phyloP scores from a whole-genome alignment of 2,329 filamentous ascomycete species.

The Microsporum audouinii region DNA sequence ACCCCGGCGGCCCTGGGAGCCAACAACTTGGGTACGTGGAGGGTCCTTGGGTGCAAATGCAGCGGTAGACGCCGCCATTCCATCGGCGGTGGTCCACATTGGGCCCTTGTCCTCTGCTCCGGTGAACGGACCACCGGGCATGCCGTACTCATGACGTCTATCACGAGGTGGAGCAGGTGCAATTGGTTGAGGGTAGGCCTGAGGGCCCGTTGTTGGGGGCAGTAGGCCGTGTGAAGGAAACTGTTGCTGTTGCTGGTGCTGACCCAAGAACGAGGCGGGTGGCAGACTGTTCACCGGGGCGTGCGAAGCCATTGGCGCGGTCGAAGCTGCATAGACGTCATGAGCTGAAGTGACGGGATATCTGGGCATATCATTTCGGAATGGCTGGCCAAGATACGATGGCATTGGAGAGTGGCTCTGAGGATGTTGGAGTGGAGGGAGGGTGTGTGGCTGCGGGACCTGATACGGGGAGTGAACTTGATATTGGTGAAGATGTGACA shows the following conservation, averaged over 20 bases:
- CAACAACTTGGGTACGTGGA: constrained; percentile 69
- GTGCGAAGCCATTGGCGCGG: constrained; percentile 34
- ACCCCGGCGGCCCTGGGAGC: constrained; percentile 82
- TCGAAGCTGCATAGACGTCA: constrained; percentile 33
- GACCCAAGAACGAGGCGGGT: constrained; percentile 33
- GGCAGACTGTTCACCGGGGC: constrained; percentile 33
- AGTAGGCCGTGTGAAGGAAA: constrained; percentile 44
- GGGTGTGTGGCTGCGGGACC: constrained; percentile 34
- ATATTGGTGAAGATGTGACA: constrained; percentile 39
- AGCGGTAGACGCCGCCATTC: constrained; percentile 30
- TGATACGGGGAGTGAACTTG: constrained; percentile 36
- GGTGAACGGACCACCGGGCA: constrained; percentile 58
- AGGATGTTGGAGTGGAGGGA: constrained; percentile 38
- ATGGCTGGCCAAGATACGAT: constrained; percentile 32
- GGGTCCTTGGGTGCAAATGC: constrained; percentile 32
- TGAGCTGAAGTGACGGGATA: constrained; percentile 31
- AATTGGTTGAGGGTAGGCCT: constrained; percentile 63
- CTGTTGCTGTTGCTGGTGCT: constrained; percentile 29
- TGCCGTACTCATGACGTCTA: constrained; percentile 46
- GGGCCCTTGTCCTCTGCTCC: constrained; percentile 43
- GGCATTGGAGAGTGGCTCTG: constrained; percentile 35
- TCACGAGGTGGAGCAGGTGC: constrained; percentile 54
- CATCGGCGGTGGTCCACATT: constrained; percentile 38
- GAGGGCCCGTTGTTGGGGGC: constrained; percentile 53
- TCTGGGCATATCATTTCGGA: constrained; percentile 33